Percentiles rank a stretch among this genome's conserved stretches.
These are phyloP conservation scores for Perkinsus olseni DNA, from an alignment of 169 alveolate genomes.

Conservation along the genomic window DNA sequence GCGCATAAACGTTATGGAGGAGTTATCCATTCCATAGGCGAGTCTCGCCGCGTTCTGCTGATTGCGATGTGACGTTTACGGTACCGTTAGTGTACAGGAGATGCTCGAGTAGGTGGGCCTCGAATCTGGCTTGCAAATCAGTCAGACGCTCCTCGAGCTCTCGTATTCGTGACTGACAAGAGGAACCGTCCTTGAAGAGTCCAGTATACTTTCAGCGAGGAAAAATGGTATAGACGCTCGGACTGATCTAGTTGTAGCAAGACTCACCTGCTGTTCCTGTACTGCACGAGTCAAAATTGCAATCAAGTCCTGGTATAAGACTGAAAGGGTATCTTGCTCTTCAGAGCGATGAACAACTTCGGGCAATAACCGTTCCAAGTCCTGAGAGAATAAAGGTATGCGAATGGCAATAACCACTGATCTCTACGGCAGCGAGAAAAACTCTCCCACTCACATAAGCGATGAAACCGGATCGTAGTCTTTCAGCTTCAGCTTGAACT, in stretches of 20 bases:
- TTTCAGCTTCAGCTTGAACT: not conserved
- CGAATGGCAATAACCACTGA: no score
- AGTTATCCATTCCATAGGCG: not conserved
- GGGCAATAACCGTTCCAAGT: not conserved
- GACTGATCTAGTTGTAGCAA: no score
- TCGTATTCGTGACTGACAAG: not conserved
- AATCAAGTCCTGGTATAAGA: not conserved
- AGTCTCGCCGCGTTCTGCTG: not conserved
- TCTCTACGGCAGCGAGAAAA: no score
- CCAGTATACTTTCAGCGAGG: no score
- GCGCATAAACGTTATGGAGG: not conserved
- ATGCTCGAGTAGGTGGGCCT: not conserved
- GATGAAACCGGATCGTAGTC: not conserved
- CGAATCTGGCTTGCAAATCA: not conserved
- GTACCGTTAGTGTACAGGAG: not conserved
- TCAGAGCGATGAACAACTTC: not conserved
- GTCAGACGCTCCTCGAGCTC: not conserved
- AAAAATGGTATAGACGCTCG: no score
- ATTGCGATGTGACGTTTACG: not conserved
- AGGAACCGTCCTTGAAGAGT: no score
- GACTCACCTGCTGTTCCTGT: not conserved
- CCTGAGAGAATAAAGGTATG: not conserved
- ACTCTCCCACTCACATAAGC: not conserved
- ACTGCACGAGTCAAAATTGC: not conserved
- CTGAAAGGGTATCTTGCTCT: not conserved